Conservation (phyloP, 1,284 basidiomycete species). For the Spongispora temasekensis region DNA sequence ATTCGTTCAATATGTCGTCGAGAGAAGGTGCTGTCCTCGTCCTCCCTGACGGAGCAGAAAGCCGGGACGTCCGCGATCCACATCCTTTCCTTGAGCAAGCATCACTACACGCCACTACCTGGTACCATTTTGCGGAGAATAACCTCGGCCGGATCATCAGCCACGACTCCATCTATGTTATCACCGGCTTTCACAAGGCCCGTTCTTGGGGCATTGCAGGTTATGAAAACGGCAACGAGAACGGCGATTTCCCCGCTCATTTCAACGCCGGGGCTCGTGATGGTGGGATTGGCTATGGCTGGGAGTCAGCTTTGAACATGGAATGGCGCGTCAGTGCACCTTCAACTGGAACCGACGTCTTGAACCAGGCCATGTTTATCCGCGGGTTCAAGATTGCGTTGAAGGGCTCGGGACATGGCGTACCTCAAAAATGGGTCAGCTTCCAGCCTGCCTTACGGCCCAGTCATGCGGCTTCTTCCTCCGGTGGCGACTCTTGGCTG, state of each 20-base stretch:
- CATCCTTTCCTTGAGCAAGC: slow-evolving; percentile 20
- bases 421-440: slow-evolving; percentile 25
- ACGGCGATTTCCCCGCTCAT: slow-evolving; percentile 12
- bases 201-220: slow-evolving; percentile 22
- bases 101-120: slow-evolving; percentile 16
- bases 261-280: slow-evolving; percentile 15
- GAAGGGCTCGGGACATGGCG: slow-evolving; percentile 16
- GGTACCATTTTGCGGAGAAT: slow-evolving; percentile 29
- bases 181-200: slow-evolving; percentile 30
- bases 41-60: slow-evolving; percentile 29
- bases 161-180: slow-evolving; percentile 25
- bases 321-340: slow-evolving; percentile 22
- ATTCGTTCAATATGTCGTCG: slow-evolving; percentile 20
- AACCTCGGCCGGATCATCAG: slow-evolving; percentile 24
- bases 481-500: slow-evolving; percentile 20
- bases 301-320: slow-evolving; percentile 19
- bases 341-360: slow-evolving; percentile 1
- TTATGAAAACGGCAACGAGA: slow-evolving; percentile 18
- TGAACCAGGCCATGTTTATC: slow-evolving; percentile 28
- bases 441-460: slow-evolving; percentile 7
- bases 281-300: slow-evolving; percentile 7
- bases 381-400: slow-evolving; percentile 33
- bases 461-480: neutral
- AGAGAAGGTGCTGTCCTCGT: slow-evolving; percentile 28
- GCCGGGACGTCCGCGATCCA: slow-evolving; percentile 18